phyloP scores from a whole-genome alignment of 306 rosid species.

The Astragalus membranaceus region DNA sequence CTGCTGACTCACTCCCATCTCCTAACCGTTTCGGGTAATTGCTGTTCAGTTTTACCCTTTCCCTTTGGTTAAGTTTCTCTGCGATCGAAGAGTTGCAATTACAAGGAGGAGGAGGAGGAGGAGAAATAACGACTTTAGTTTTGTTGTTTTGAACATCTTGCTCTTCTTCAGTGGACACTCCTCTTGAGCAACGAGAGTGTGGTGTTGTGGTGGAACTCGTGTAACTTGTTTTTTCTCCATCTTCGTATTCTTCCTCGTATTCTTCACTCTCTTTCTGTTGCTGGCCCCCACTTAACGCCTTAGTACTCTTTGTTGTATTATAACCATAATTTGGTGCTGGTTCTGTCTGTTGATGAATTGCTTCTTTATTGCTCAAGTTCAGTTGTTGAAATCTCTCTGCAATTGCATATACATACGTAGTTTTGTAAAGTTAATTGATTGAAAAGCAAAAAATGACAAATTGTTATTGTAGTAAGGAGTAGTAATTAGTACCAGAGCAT shows the following conservation, averaged over 20 bases:
- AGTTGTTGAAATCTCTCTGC: constrained; percentile 55
- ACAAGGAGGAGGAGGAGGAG: neutral
- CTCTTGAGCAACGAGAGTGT: constrained; percentile 76
- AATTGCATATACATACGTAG: neutral
- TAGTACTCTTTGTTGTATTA: constrained; percentile 5
- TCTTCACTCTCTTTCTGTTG: constrained; percentile 23
- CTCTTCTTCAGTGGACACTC: constrained; percentile 62
- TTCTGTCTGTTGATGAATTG: constrained; percentile 25
- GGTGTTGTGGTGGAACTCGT: constrained; percentile 69
- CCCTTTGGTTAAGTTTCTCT: constrained; percentile 10
- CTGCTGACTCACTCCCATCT: constrained; percentile 7
- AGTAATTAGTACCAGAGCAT: constrained; percentile 33
- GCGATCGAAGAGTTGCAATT: neutral
- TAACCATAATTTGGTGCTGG: constrained; percentile 19
- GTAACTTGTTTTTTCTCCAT: constrained; percentile 54
- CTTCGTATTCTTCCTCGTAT: constrained; percentile 25
- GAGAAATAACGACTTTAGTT: neutral
- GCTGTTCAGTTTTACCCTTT: neutral
- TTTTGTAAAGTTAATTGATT: neutral
- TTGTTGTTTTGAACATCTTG: neutral
- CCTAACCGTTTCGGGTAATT: constrained; percentile 9
- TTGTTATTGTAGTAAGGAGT: neutral
- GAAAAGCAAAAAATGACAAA: neutral
- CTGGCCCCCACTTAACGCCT: neutral
- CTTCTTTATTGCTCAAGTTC: constrained; percentile 24